These are phyloP conservation scores for Orbilia quercus DNA, from an alignment of 2,329 filamentous ascomycete genomes.

Conservation along the genomic window DNA sequence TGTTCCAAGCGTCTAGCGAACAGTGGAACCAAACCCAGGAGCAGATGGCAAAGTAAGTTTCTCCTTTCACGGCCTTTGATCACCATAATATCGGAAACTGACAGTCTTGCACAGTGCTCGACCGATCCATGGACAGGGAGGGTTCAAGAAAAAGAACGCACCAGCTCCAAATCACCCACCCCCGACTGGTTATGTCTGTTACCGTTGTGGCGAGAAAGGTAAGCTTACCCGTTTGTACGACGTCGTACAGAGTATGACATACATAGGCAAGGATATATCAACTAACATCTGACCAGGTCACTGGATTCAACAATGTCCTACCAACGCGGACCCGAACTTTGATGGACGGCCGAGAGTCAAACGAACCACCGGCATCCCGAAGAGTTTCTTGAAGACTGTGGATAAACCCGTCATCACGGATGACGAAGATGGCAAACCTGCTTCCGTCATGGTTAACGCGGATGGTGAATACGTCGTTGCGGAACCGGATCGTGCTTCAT, in stretches of 20 bases:
- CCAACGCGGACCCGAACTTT: slow-evolving; percentile 97
- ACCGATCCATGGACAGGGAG: slow-evolving; percentile 63
- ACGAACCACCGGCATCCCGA: slow-evolving; percentile 94
- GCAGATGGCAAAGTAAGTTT: slow-evolving; percentile 81
- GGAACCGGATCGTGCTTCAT: slow-evolving; percentile 92
- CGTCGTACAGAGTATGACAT: slow-evolving; percentile 24
- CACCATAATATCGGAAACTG: slow-evolving; percentile 39
- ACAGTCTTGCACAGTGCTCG: slow-evolving; percentile 62
- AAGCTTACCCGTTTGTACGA: slow-evolving; percentile 53
- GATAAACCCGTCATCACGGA: slow-evolving; percentile 86
- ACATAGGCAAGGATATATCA: slow-evolving; percentile 3
- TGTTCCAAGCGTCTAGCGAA: slow-evolving; percentile 88
- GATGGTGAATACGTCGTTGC: slow-evolving; percentile 98
- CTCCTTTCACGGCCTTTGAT: background rate
- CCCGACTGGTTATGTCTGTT: slow-evolving; percentile 93
- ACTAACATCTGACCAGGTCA: slow-evolving; percentile 71
- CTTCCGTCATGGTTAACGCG: slow-evolving; percentile 94
- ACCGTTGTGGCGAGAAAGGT: slow-evolving; percentile 93
- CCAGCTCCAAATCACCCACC: slow-evolving; percentile 88
- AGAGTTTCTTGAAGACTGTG: slow-evolving; percentile 93
- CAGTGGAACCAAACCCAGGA: slow-evolving; percentile 95
- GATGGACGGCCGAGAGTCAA: slow-evolving; percentile 94
- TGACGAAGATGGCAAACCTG: slow-evolving; percentile 81
- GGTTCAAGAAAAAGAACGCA: slow-evolving; percentile 68
- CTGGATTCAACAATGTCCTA: slow-evolving; percentile 98